Conservation (phyloP, 768 basidiomycete species). For the Lentinula sp. region DNA sequence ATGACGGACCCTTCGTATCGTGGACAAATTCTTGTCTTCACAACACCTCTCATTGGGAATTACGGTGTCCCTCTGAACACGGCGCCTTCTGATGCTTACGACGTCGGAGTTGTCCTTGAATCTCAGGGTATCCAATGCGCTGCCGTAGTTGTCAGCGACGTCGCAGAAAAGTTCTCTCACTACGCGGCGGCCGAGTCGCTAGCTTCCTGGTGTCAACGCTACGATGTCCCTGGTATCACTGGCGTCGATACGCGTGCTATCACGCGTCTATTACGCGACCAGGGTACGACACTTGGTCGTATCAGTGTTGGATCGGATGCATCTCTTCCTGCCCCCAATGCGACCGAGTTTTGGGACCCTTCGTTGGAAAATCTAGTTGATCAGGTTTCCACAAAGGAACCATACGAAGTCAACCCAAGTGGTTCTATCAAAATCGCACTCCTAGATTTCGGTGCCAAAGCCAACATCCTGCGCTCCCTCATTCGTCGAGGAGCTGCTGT, state of each 20-base stretch:
- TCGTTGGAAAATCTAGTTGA: conserved; percentile 88
- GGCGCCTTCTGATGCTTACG: conserved; percentile 61
- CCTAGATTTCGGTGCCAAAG: conserved; percentile 95
- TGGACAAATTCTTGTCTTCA: conserved; percentile 97
- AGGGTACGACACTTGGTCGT: conserved; percentile 93
- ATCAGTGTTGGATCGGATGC: conserved; percentile 78
- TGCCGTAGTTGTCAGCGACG: conserved; percentile 89
- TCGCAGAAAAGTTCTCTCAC: conserved; percentile 94
- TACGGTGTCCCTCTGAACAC: conserved; percentile 91
- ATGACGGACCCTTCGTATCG: conserved; percentile 99
- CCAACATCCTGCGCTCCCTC: conserved; percentile 92
- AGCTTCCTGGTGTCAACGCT: conserved; percentile 86
- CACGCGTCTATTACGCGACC: conserved; percentile 88
- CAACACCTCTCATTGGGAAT: conserved; percentile 96
- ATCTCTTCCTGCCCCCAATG: conserved; percentile 48
- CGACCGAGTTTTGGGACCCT: conserved; percentile 90
- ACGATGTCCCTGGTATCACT: conserved; percentile 88
- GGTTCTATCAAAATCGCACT: conserved; percentile 93
- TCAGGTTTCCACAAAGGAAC: conserved; percentile 80
- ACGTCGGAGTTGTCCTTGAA: conserved; percentile 87
- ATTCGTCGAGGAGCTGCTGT: conserved; percentile 88
- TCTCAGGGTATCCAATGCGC: conserved; percentile 86
- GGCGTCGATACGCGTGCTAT: conserved; percentile 98
- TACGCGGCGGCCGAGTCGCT: conserved; percentile 91
- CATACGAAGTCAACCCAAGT: conserved; percentile 79